Percentiles rank a stretch among this genome's conserved stretches.
Evolutionary conservation across 495 filamentous ascomycete genomes (phyloP).

Genomic region (Neurospora sp.): DNA sequence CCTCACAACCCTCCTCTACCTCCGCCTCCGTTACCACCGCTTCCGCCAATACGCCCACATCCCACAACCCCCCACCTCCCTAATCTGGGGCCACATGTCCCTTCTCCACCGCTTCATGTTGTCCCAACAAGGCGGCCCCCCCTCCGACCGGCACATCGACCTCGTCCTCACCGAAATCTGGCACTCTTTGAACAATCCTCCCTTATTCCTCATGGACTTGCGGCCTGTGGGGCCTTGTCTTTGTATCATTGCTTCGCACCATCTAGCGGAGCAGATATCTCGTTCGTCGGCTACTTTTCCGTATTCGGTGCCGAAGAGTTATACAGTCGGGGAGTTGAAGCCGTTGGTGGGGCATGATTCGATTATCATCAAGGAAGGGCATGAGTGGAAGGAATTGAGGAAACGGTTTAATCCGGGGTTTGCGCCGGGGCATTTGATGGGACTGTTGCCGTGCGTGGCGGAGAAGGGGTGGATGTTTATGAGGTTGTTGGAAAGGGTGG

Average conservation of each 20-base stretch:
- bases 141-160: constrained; percentile 15
- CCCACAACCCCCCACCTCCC: constrained; percentile 18
- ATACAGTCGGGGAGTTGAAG: constrained; percentile 16
- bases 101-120: constrained; percentile 12
- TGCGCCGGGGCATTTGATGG: constrained; percentile 30
- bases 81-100: constrained; percentile 25
- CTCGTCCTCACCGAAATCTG: not conserved
- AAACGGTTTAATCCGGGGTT: constrained; percentile 36
- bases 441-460: constrained; percentile 27
- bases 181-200: constrained; percentile 4
- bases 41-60: constrained; percentile 21
- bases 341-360: constrained; percentile 28
- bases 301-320: constrained; percentile 35
- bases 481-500: constrained; percentile 15
- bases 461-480: constrained; percentile 28
- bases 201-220: constrained; percentile 24
- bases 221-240: constrained; percentile 24
- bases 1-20: constrained; percentile 6
- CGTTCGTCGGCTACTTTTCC: constrained; percentile 25
- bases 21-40: constrained; percentile 8
- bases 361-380: constrained; percentile 23
- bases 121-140: not conserved
- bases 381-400: constrained; percentile 30
- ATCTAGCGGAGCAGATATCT: constrained; percentile 34
- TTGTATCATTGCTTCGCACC: constrained; percentile 31